Evolutionary conservation across 306 rosid genomes (phyloP).

Genomic region (Astragalus glycyphyllos): DNA sequence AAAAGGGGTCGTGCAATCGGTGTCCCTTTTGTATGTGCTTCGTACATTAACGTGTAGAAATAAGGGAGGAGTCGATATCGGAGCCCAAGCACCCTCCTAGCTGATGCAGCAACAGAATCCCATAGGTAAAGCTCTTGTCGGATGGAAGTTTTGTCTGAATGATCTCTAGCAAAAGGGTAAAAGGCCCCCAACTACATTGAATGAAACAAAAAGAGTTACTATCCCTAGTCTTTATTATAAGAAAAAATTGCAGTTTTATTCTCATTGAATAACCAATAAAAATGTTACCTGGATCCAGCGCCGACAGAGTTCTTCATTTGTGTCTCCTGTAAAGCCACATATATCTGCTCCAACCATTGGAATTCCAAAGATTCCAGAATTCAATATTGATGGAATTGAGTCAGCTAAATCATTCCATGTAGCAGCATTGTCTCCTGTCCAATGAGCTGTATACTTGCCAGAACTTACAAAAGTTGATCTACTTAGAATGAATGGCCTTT

Average conservation of each 20-base stretch:
- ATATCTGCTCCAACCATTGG: slow-evolving; percentile 98
- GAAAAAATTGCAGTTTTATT: no score
- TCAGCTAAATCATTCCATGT: slow-evolving; percentile 84
- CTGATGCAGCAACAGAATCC: slow-evolving; percentile 83
- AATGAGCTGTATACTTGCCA: slow-evolving; percentile 87
- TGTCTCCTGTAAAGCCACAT: slow-evolving; percentile 73
- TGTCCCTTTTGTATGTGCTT: slow-evolving; percentile 72
- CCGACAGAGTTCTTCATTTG: slow-evolving; percentile 84
- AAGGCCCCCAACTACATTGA: slow-evolving; percentile 81
- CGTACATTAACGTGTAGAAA: slow-evolving; percentile 80
- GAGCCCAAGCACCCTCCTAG: slow-evolving; percentile 81
- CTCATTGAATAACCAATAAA: no score
- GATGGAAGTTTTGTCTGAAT: slow-evolving; percentile 50
- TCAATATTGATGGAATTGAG: slow-evolving; percentile 71
- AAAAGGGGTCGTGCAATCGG: slow-evolving; percentile 89
- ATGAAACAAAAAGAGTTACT: not conserved
- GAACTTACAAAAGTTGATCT: slow-evolving; percentile 92
- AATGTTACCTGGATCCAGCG: slow-evolving; percentile 91
- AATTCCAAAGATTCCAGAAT: slow-evolving; percentile 80
- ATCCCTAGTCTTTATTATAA: no score
- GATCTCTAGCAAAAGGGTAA: slow-evolving; percentile 92
- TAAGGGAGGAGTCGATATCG: slow-evolving; percentile 86
- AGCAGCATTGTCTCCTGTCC: slow-evolving; percentile 96
- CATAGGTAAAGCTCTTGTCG: slow-evolving; percentile 89
- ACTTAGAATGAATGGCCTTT: slow-evolving; percentile 81